Percentiles rank a stretch among this genome's conserved stretches.
Evolutionary conservation across 352 stramenopile genomes (phyloP).

Genomic region (Pythium brachiatum): DNA sequence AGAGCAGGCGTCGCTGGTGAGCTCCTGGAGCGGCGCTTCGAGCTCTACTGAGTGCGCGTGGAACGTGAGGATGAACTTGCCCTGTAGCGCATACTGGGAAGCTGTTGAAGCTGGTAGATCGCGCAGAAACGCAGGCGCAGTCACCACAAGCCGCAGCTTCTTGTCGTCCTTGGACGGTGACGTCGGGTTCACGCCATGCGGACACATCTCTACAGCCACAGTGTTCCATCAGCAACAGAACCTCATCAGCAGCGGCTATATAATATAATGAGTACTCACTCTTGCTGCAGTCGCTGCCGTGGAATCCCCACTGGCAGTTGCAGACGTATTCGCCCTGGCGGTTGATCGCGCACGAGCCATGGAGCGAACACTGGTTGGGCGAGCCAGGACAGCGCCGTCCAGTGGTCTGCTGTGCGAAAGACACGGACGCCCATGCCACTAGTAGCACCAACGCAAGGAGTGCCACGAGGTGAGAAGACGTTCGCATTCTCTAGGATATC

Average conservation of each 20-base stretch:
- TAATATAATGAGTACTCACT: too few species aligned
- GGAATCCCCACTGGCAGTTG: constrained; percentile 79
- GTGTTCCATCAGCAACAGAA: neutral
- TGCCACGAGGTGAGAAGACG: too few species aligned
- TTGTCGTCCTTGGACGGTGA: constrained; percentile 41
- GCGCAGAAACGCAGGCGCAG: constrained; percentile 8
- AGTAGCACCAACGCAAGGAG: neutral
- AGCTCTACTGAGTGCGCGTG: constrained; percentile 70
- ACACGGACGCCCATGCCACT: neutral
- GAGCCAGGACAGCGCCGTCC: constrained; percentile 44
- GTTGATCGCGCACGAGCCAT: constrained; percentile 64
- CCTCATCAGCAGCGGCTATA: neutral
- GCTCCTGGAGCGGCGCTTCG: constrained; percentile 44
- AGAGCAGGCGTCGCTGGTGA: constrained; percentile 59
- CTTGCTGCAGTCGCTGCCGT: constrained; percentile 51
- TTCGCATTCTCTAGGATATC: too few species aligned
- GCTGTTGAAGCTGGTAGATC: neutral
- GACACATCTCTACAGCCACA: constrained; percentile 58
- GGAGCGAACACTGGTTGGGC: constrained; percentile 68
- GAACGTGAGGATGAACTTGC: constrained; percentile 57
- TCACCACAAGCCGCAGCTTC: constrained; percentile 45
- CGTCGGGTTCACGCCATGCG: constrained; percentile 55
- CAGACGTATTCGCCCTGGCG: constrained; percentile 62
- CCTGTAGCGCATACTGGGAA: constrained; percentile 26
- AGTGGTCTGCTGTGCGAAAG: neutral